A percentile compares a stretch with the other conserved stretches of the same genome.
phyloP scores from a whole-genome alignment of 2,329 filamentous ascomycete genomes.

The Spiromastix sp. region DNA sequence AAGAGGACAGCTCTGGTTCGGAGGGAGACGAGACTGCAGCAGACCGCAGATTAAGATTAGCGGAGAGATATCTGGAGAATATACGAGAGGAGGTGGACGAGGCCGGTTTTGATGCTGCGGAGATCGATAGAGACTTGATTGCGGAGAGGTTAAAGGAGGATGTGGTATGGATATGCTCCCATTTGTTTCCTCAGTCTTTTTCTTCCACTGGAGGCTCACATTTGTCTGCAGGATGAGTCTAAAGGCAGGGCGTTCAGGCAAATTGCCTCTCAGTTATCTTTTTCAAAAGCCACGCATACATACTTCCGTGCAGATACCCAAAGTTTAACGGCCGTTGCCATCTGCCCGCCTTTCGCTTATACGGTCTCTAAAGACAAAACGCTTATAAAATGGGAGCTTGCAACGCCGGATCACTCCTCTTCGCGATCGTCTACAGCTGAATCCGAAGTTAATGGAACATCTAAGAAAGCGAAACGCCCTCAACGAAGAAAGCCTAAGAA shows the following conservation, averaged over 20 bases:
- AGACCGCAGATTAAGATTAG: slow-evolving; percentile 74
- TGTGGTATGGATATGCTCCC: slow-evolving; percentile 46
- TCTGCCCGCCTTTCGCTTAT: slow-evolving; percentile 72
- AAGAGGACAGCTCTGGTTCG: slow-evolving; percentile 43
- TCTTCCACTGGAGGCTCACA: slow-evolving; percentile 9
- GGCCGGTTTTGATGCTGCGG: slow-evolving; percentile 81
- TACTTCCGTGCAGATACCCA: slow-evolving; percentile 71
- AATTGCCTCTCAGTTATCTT: slow-evolving; percentile 63
- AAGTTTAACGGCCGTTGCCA: slow-evolving; percentile 67
- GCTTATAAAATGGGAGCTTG: slow-evolving; percentile 82
- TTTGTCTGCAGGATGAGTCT: slow-evolving; percentile 54
- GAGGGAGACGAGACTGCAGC: slow-evolving; percentile 76
- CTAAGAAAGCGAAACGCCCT: slow-evolving; percentile 47
- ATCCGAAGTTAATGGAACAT: slow-evolving; percentile 53
- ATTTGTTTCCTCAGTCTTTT: slow-evolving; percentile 1
- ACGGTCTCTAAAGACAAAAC: slow-evolving; percentile 77
- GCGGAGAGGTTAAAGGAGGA: slow-evolving; percentile 86
- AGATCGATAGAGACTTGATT: slow-evolving; percentile 86
- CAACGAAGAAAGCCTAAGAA: slow-evolving; percentile 35
- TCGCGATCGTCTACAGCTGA: slow-evolving; percentile 39
- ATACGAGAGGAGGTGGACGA: slow-evolving; percentile 75
- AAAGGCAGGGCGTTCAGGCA: slow-evolving; percentile 83
- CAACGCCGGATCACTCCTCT: slow-evolving; percentile 29
- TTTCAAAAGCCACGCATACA: slow-evolving; percentile 55
- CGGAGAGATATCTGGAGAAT: slow-evolving; percentile 87